These are phyloP conservation scores for Diaporthe aspalathi DNA, from an alignment of 2,329 filamentous ascomycete species.

Conservation along the genomic window DNA sequence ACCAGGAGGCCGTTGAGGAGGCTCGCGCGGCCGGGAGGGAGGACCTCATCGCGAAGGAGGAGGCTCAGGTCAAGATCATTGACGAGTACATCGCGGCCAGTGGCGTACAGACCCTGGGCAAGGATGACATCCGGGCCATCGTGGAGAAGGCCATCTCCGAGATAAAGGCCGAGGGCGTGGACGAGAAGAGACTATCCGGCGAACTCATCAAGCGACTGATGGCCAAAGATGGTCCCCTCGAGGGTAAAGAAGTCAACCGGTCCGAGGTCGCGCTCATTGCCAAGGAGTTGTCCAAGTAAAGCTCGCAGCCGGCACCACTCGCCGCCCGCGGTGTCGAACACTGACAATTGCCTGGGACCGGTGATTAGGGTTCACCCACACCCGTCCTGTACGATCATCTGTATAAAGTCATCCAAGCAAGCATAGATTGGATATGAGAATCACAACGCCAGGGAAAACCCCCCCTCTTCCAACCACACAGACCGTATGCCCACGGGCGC, in stretches of 20 bases:
- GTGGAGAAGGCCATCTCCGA: slow-evolving; percentile 64
- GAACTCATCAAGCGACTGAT: slow-evolving; percentile 73
- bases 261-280: slow-evolving; percentile 70
- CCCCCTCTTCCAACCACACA: slow-evolving; percentile 15
- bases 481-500: not conserved
- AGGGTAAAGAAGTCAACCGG: slow-evolving; percentile 74
- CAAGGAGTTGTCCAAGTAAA: slow-evolving; percentile 57
- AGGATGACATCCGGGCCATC: slow-evolving; percentile 67
- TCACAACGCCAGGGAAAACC: not conserved
- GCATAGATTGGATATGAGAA: slow-evolving; percentile 14
- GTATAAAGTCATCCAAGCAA: slow-evolving; percentile 15
- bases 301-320: not conserved
- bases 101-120: slow-evolving; percentile 67
- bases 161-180: slow-evolving; percentile 58
- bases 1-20: slow-evolving; percentile 70
- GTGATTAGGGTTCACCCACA: not conserved
- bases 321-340: too few relatives aligned
- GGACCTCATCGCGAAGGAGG: slow-evolving; percentile 79
- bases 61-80: slow-evolving; percentile 72
- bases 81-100: slow-evolving; percentile 72
- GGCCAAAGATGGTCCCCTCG: slow-evolving; percentile 62
- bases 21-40: slow-evolving; percentile 72
- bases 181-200: slow-evolving; percentile 63
- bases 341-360: not conserved
- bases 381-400: slow-evolving; percentile 31